These are phyloP conservation scores for Vigna unguiculata DNA, from an alignment of 306 rosid genomes.

Conservation along the genomic window DNA sequence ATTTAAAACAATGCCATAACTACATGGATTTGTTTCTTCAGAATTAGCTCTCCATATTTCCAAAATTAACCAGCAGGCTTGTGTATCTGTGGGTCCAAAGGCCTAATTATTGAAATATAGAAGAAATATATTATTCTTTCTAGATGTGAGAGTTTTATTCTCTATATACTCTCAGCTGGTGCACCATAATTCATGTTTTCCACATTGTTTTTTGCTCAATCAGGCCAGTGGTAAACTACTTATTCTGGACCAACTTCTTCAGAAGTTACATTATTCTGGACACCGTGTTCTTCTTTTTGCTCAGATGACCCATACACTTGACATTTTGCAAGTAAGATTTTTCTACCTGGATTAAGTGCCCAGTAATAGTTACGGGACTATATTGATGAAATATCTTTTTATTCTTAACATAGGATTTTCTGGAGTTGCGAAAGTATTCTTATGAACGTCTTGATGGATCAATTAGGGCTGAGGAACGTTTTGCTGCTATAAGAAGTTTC, in stretches of 20 bases:
- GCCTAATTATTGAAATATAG: too few species aligned
- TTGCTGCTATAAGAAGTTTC: slow-evolving; percentile 97
- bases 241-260: slow-evolving; percentile 89
- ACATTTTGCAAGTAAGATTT: slow-evolving; percentile 78
- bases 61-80: too few species aligned
- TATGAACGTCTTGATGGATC: slow-evolving; percentile 99
- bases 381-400: slow-evolving; percentile 33
- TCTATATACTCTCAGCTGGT: slow-evolving; percentile 25
- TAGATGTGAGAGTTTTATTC: neutral
- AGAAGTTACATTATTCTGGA: slow-evolving; percentile 72
- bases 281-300: slow-evolving; percentile 94
- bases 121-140: too few species aligned
- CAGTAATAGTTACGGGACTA: slow-evolving; percentile 28
- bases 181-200: slow-evolving; percentile 29
- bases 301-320: slow-evolving; percentile 98
- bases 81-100: too few species aligned
- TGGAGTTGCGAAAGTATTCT: slow-evolving; percentile 84
- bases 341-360: slow-evolving; percentile 33
- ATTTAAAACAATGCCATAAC: too few species aligned
- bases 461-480: slow-evolving; percentile 96
- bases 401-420: slow-evolving; percentile 67
- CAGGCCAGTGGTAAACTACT: slow-evolving; percentile 95
- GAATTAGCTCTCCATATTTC: too few species aligned
- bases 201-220: slow-evolving; percentile 34
- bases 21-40: too few species aligned